These are phyloP conservation scores for Aspergillus haitiensis DNA, from an alignment of 495 filamentous ascomycete species.

Conservation along the genomic window DNA sequence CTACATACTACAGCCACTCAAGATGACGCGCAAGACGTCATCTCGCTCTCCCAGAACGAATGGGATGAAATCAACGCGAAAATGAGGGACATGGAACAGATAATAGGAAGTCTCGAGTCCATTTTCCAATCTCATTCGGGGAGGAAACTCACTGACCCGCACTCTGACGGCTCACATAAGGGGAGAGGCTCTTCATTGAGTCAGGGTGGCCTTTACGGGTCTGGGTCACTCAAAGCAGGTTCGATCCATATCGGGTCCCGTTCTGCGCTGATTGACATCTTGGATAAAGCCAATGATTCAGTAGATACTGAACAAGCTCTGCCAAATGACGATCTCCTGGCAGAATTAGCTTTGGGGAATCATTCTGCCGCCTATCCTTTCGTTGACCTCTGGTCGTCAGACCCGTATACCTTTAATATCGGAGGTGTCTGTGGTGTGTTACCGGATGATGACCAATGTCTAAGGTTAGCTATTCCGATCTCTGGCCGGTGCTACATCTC, in stretches of 20 bases:
- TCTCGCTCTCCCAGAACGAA: conserved; percentile 42
- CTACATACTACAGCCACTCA: conserved; percentile 14
- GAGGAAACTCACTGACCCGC: conserved; percentile 25
- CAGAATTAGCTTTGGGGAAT: conserved; percentile 78
- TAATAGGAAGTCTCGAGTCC: conserved; percentile 39
- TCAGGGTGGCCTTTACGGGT: conserved; percentile 50
- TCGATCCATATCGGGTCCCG: conserved; percentile 57
- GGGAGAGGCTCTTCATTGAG: conserved; percentile 25
- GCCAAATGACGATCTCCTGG: conserved; percentile 75
- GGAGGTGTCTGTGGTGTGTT: conserved; percentile 68
- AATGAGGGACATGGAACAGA: conserved; percentile 48
- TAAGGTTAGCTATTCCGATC: conserved; percentile 43
- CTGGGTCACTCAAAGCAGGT: conserved; percentile 45
- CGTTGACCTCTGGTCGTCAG: conserved; percentile 61
- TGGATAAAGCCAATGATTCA: conserved; percentile 42
- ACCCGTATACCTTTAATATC: conserved; percentile 68
- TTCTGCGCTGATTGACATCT: conserved; percentile 54
- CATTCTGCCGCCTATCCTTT: conserved; percentile 78
- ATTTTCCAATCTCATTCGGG: conserved; percentile 38
- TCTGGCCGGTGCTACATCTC: conserved; percentile 1
- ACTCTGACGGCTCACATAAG: conserved; percentile 5
- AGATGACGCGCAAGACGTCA: conserved; percentile 29
- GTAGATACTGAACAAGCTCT: conserved; percentile 52
- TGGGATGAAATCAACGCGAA: conserved; percentile 51
- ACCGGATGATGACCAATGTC: conserved; percentile 62